These are phyloP conservation scores for Saccharomycopsis capsularis DNA, from an alignment of 805 yeast genomes.

Conservation along the genomic window DNA sequence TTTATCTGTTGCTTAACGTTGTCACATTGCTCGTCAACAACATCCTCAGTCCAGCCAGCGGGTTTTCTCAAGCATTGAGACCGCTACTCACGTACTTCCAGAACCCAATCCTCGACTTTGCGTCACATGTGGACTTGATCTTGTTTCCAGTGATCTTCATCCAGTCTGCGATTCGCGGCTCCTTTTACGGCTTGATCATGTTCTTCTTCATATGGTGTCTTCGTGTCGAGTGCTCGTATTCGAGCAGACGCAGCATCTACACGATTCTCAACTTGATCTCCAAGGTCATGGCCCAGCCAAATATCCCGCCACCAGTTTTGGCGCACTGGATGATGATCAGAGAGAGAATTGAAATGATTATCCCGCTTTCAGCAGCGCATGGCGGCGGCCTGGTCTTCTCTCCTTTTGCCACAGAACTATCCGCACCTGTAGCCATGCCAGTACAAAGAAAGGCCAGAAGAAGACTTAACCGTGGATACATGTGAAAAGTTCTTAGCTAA, in stretches of 20 bases:
- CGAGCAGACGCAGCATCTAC: constrained; percentile 11
- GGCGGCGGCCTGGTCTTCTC: too few species aligned
- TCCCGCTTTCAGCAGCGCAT: not conserved
- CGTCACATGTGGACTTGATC: constrained; percentile 47
- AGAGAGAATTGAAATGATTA: constrained; percentile 1
- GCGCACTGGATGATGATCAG: constrained; percentile 13
- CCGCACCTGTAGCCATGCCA: too few species aligned
- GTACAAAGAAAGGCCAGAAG: too few species aligned
- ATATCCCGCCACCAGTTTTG: constrained; percentile 13
- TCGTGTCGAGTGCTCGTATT: constrained; percentile 8
- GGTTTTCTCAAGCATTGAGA: constrained; percentile 47
- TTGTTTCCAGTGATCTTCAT: constrained; percentile 20
- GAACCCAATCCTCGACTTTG: constrained; percentile 67
- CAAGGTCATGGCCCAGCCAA: constrained; percentile 15
- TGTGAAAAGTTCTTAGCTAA: too few species aligned
- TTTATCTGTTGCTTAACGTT: constrained; percentile 20
- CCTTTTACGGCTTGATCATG: constrained; percentile 17
- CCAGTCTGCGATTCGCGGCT: constrained; percentile 12
- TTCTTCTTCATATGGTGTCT: constrained; percentile 20
- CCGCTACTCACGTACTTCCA: constrained; percentile 48
- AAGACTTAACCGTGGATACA: too few species aligned
- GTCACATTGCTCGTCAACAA: constrained; percentile 6
- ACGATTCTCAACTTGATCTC: constrained; percentile 1
- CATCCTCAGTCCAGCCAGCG: constrained; percentile 28
- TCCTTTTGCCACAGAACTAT: too few species aligned